Percentiles rank a stretch among this genome's conserved stretches.
Conservation (phyloP, 257 asterid genomes). For the Forsythia suspensa region DNA sequence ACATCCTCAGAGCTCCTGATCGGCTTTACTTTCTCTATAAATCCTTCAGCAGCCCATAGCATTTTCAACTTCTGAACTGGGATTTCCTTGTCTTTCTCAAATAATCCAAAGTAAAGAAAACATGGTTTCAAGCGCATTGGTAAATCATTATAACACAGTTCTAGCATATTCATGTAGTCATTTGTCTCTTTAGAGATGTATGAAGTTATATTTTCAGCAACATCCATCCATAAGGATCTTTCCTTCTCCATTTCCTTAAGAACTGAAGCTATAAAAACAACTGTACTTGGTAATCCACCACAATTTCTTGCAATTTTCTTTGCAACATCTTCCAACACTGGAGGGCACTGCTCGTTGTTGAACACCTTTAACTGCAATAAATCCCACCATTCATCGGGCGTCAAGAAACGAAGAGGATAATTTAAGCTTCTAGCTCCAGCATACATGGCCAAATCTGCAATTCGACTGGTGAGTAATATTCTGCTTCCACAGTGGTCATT, state of each 20-base stretch:
- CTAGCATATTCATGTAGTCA: not conserved
- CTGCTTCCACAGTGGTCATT: not conserved
- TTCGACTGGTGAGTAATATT: not conserved
- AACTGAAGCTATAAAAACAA: not conserved
- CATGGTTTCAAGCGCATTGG: constrained; percentile 1
- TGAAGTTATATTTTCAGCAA: not conserved
- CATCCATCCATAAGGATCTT: not conserved
- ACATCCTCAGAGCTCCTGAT: not conserved
- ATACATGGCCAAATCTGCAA: not conserved
- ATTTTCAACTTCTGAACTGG: not conserved
- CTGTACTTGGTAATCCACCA: constrained; percentile 4
- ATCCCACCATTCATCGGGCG: not conserved
- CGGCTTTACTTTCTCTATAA: not conserved
- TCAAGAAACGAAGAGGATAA: not conserved
- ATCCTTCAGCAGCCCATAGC: not conserved
- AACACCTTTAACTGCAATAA: constrained; percentile 7
- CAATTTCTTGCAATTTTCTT: not conserved
- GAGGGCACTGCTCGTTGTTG: not conserved
- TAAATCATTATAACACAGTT: constrained; percentile 4
- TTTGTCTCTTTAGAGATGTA: not conserved
- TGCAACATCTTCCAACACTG: constrained; percentile 1
- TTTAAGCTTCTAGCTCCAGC: not conserved
- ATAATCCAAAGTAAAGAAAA: constrained; percentile 1
- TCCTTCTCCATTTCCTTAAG: not conserved
- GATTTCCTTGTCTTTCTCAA: not conserved